Evolutionary conservation across 192 early-diverging fungal species (phyloP), one percentile per base, ranked within the genome.

Genomic region (Pilaira anomala): DNA sequence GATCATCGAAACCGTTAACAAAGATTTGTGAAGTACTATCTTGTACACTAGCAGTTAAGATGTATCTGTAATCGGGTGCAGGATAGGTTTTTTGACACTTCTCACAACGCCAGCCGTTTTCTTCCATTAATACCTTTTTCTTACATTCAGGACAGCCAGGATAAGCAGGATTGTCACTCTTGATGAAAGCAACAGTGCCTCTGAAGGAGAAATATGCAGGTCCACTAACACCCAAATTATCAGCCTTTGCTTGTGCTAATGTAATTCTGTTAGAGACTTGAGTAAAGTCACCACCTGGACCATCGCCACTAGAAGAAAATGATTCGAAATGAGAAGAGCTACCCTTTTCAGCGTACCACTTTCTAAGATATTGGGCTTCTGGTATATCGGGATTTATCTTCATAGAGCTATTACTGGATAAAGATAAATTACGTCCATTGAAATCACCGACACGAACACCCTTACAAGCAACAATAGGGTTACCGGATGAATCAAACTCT

Each of bases 121-220:
- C 70, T 42, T 87, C 83, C 42, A 92, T 84, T 3, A 67, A 80
- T 24, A 96, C 85, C 83, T 97, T 99, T 73, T 97, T 98, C 74
- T 83, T 90, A 77, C 97, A 99, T 1, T 71, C 76, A 8, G 88
- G 89, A 71, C 97, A 99, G 7, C 89, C 91, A 14, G 97, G 89
- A 62, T 99, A 99, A 33, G 74, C 79, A 52, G 87, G 72, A 66
- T 80, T 85, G 18, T 88, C 85, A 36, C 73, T 71, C 55, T 83
- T 87, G 72, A 97, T 86, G 71, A 81, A 94, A 16, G 78, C 79
- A 58, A 98, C 79, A 1, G 87, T 88, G 3, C 71, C 93, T 55
- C 83, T 85, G 30, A 84, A 62, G 25, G 70, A 79, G 66, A 97
- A 93, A 74, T 78, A 95, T 51, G 95, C 86, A 44, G 84, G 63